These are phyloP conservation scores for Leccinum uliginosum DNA, from an alignment of 768 basidiomycete species.

Conservation along the genomic window DNA sequence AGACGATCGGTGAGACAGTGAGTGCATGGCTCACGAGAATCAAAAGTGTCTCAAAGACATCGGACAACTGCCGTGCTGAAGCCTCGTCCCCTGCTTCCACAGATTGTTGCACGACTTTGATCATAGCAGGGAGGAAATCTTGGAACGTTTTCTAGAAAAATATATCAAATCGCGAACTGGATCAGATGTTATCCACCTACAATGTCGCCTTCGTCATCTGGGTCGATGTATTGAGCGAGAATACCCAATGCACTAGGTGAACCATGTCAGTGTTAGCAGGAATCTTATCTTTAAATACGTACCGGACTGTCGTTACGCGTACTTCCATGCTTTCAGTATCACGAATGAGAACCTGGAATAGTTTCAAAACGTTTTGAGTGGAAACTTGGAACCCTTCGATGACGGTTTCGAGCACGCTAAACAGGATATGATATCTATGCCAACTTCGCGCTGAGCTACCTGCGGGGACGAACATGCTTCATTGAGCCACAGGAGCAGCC, in stretches of 20 bases:
- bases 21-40: constrained; percentile 61
- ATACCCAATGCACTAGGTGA: constrained; percentile 72
- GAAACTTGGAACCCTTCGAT: constrained; percentile 85
- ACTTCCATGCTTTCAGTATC: constrained; percentile 91
- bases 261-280: constrained; percentile 4
- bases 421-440: constrained; percentile 84
- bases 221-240: constrained; percentile 88
- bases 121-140: constrained; percentile 79
- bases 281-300: constrained; percentile 10
- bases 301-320: constrained; percentile 85
- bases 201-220: constrained; percentile 82
- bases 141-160: constrained; percentile 75
- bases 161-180: neutral
- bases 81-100: constrained; percentile 77
- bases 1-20: neutral
- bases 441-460: constrained; percentile 84
- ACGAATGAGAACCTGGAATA: constrained; percentile 66
- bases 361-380: constrained; percentile 67
- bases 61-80: constrained; percentile 85
- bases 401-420: constrained; percentile 87
- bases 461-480: constrained; percentile 65
- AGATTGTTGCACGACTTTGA: constrained; percentile 80
- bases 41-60: constrained; percentile 92
- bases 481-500: constrained; percentile 84
- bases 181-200: constrained; percentile 40